Conservation (phyloP, 805 yeast species). For the Soucietia sequanensis region DNA sequence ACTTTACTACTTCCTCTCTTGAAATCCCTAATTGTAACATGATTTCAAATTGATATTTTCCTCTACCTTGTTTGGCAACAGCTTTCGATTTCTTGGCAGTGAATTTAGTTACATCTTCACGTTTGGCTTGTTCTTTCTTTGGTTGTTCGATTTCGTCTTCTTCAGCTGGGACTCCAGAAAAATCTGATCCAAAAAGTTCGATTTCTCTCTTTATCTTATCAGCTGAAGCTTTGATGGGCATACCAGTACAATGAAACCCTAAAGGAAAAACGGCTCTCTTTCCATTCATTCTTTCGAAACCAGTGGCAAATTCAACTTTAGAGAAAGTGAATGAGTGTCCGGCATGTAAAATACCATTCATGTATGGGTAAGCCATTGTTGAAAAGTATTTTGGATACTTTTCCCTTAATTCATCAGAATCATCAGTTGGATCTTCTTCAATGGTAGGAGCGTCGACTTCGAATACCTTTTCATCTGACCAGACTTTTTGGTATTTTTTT, state of each 20-base stretch:
- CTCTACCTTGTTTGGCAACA: constrained; percentile 88
- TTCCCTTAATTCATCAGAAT: constrained; percentile 67
- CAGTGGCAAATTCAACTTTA: constrained; percentile 87
- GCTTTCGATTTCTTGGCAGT: constrained; percentile 92
- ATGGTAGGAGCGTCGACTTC: constrained; percentile 85
- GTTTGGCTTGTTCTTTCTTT: constrained; percentile 28
- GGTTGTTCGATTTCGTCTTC: constrained; percentile 45
- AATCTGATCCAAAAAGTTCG: constrained; percentile 85
- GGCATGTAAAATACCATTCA: constrained; percentile 98
- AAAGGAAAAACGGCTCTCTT: constrained; percentile 90
- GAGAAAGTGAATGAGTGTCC: constrained; percentile 96
- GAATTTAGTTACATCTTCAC: constrained; percentile 84
- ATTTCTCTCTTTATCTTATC: constrained; percentile 92
- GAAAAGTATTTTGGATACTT: constrained; percentile 84
- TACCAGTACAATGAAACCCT: constrained; percentile 99
- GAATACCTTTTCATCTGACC: constrained; percentile 85
- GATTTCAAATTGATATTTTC: constrained; percentile 93
- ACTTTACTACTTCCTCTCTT: constrained; percentile 76
- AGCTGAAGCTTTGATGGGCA: constrained; percentile 96
- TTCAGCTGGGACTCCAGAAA: constrained; percentile 62
- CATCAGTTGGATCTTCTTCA: constrained; percentile 51
- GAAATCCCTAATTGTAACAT: constrained; percentile 93
- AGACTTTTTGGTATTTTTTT: constrained; percentile 77
- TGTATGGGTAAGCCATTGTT: constrained; percentile 97
- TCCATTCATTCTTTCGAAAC: constrained; percentile 94